Evolutionary conservation across 202 grass and related monocot genomes (phyloP).

Genomic region (Hordeum pubiflorum): DNA sequence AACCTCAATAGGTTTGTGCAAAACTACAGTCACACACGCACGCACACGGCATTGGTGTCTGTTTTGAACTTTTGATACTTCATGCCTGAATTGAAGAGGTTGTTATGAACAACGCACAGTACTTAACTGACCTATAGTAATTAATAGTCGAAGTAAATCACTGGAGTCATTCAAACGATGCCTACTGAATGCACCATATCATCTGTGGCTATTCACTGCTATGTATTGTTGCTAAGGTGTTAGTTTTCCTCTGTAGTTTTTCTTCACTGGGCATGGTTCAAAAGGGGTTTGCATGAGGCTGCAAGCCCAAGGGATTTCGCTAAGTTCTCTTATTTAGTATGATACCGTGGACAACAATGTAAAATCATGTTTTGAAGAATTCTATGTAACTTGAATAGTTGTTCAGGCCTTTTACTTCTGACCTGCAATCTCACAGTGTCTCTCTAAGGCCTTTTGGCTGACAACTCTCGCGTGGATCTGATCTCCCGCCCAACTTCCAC

Average conservation of each 20-base stretch:
- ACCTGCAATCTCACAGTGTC: background rate
- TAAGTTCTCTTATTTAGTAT: background rate
- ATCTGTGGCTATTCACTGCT: background rate
- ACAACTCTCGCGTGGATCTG: background rate
- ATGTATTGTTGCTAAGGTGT: background rate
- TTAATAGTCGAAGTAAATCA: background rate
- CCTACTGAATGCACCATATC: background rate
- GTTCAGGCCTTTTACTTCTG: background rate
- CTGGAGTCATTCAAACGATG: background rate
- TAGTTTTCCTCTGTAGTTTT: background rate
- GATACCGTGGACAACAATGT: background rate
- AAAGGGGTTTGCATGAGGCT: background rate
- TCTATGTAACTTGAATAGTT: conserved; percentile 3
- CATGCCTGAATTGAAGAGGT: background rate
- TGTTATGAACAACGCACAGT: background rate
- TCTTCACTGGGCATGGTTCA: background rate
- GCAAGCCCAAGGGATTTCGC: background rate
- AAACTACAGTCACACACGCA: background rate
- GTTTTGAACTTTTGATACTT: background rate
- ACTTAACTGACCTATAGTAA: background rate
- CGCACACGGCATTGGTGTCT: background rate
- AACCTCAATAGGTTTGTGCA: background rate
- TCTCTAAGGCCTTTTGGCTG: background rate
- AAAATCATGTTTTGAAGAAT: background rate
- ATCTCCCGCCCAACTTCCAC: background rate